phyloP scores from a whole-genome alignment of 306 rosid species.

The Urtica urens region DNA sequence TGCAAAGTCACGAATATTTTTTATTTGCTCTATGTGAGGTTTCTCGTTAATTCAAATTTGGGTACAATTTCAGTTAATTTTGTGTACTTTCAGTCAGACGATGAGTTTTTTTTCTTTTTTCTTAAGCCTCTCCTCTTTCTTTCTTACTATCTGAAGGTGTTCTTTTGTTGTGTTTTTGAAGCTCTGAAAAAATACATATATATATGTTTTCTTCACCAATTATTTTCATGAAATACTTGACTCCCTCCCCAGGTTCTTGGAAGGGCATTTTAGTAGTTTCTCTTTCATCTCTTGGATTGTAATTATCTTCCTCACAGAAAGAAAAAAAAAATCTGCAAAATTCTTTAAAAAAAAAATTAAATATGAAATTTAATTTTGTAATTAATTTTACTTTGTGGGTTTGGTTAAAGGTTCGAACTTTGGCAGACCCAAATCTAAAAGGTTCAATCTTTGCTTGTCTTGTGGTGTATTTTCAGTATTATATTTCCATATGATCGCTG shows the following conservation, averaged over 20 bases:
- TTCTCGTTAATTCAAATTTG: too few species aligned
- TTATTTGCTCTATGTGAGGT: too few species aligned
- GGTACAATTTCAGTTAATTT: too few species aligned
- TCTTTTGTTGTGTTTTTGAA: neutral
- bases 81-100: too few species aligned
- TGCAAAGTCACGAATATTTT: too few species aligned
- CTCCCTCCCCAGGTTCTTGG: conserved; percentile 19
- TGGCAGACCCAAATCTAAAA: neutral
- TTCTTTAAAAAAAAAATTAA: neutral
- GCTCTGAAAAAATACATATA: neutral
- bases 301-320: neutral
- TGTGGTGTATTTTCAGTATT: neutral
- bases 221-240: conserved; percentile 4
- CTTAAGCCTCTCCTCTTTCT: too few species aligned
- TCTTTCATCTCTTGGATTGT: neutral
- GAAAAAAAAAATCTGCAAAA: neutral
- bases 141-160: neutral
- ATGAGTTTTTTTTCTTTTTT: conserved; percentile 17
- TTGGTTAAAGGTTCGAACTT: neutral
- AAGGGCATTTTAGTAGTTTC: conserved; percentile 23
- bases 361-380: neutral
- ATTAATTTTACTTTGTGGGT: neutral
- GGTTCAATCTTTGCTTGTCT: neutral
- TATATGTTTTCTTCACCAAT: conserved; percentile 7
- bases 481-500: neutral